Evolutionary conservation across 2,329 filamentous ascomycete species (phyloP), one percentile per base, ranked within the genome.

Genomic region (Biscogniauxia mediterranea): DNA sequence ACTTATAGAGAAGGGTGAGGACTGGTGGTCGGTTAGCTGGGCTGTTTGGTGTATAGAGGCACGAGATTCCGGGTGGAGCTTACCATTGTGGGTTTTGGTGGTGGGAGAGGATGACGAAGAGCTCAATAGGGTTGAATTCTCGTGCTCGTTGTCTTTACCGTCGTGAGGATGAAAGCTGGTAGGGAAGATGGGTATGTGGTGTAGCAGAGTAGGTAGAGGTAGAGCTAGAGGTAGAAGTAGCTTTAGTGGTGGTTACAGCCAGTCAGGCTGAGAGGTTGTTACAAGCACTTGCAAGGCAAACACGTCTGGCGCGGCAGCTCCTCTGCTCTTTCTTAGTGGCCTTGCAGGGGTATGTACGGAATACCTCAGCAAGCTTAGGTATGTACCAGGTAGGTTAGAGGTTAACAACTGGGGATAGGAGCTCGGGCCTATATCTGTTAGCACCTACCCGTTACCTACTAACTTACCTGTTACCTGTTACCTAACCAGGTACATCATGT

Each of bases 1-100:
- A 97, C 93, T 97, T 89, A 97, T 97, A 78, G 92, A 90, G 86
- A 97, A 97, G 70, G 93, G 93, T 69, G 91, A 95, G 75, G 89
- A 88, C 93, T 97, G 76, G 53, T 52, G 42, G 58, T 25, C 11
- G 57, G 58, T 58, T 52, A 51, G 73, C 74, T 74, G 78, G 38
- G 75, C 73, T 73, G 65, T 62, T 62, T 68, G 61, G 64, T 65
- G 56, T 57, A 65, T 52, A 21, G 54, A 55, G 64, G 62, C 59
- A 64, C 65, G 58, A 25, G n/a, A 21, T 32, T 52, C 38, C 17
- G 32, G 50, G 19, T 51, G 51, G 55, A 65, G 61, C 74, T 74
- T 72, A 79, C 77, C 71, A 73, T 73, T 67, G 65, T 67, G 67
- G 21, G 52, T 61, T 46, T n/a, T 46, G 13, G 13, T 46, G 13